Evolutionary conservation across 2,329 filamentous ascomycete genomes (phyloP), one percentile per base, ranked within the genome.

Genomic region (Calonectria montana): DNA sequence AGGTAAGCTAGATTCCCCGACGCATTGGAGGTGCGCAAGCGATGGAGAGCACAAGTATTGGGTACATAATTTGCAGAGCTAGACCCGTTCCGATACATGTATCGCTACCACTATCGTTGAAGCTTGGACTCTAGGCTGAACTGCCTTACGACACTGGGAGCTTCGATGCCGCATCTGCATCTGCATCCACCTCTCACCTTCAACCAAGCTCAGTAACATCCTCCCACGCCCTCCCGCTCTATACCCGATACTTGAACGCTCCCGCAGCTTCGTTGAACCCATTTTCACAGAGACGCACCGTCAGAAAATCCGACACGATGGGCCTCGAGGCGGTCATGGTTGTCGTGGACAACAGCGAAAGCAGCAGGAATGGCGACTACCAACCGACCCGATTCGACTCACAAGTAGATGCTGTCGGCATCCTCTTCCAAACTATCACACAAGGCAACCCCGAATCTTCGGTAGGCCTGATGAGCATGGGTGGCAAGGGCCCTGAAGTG

Each of bases 261-360:
- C 50, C 31, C 29, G 12, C 50, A 68, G 16, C 68, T 31, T 35
- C 25, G n/a, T 61, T 53, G 29, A 29, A 16, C 5, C 21, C 21
- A 70, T 68, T 31, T 45, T 70, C 53, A 65, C 35, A 71, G 64
- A 55, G 39, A 72, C 35, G 27, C 67, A 71, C 25, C 61, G 29
- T 67, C 65, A 76, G 72, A 74, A 18, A 74, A 75, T 80, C 84
- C 84, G 86, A 84, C 91, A 96, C 89, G 82, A 99, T 99, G 97
- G 94, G 93, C 86, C 93, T 99, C 86, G 97, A 99, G 92, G 97
- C 97, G 87, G 97, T 97, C 75, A 98, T 99, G 96, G 94, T 99
- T 85, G 93, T 98, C 90, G 95, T 98, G 81, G 97, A 99, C 90
- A 99, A 98, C 90, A 98, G 96, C 88, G 97, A 99, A 88, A 96